These are phyloP conservation scores for Xylariaceae sp. DNA, from an alignment of 2,329 filamentous ascomycete species.

Conservation along the genomic window DNA sequence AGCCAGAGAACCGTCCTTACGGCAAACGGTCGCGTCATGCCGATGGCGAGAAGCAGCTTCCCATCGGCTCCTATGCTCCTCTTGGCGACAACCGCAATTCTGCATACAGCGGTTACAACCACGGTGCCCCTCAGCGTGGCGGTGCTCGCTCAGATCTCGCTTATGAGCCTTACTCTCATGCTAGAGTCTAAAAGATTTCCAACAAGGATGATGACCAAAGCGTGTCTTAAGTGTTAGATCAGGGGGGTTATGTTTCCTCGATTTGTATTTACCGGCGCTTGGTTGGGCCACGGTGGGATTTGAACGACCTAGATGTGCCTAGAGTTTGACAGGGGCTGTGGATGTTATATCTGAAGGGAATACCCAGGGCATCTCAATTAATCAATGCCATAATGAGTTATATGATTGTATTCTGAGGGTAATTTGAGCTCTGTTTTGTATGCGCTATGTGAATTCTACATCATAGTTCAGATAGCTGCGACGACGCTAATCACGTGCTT, in stretches of 20 bases:
- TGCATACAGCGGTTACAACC: constrained; percentile 44
- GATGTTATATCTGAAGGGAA: constrained; percentile 18
- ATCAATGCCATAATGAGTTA: constrained; percentile 23
- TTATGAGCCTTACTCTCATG: constrained; percentile 70
- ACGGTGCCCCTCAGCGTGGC: constrained; percentile 49
- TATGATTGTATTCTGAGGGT: not conserved
- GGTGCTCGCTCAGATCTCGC: constrained; percentile 58
- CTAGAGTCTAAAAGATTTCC: constrained; percentile 50
- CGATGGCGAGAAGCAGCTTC: constrained; percentile 60
- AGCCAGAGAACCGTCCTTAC: constrained; percentile 57
- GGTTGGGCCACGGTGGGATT: constrained; percentile 34
- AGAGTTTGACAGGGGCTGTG: constrained; percentile 17
- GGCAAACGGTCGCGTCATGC: constrained; percentile 35
- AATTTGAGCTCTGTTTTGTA: not conserved
- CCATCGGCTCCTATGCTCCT: constrained; percentile 53
- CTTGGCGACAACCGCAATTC: constrained; percentile 48
- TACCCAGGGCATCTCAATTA: constrained; percentile 31
- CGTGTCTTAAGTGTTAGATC: constrained; percentile 16
- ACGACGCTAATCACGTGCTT: constrained; percentile 34
- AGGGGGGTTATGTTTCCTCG: constrained; percentile 6
- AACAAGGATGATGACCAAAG: constrained; percentile 2
- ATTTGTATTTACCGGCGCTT: constrained; percentile 40
- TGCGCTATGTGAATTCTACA: not conserved
- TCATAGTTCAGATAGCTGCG: not conserved
- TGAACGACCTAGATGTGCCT: constrained; percentile 24